Percentiles rank a stretch among this genome's conserved stretches.
These are phyloP conservation scores for Rhizopogon vesiculosus DNA, from an alignment of 768 basidiomycete genomes.

Conservation along the genomic window DNA sequence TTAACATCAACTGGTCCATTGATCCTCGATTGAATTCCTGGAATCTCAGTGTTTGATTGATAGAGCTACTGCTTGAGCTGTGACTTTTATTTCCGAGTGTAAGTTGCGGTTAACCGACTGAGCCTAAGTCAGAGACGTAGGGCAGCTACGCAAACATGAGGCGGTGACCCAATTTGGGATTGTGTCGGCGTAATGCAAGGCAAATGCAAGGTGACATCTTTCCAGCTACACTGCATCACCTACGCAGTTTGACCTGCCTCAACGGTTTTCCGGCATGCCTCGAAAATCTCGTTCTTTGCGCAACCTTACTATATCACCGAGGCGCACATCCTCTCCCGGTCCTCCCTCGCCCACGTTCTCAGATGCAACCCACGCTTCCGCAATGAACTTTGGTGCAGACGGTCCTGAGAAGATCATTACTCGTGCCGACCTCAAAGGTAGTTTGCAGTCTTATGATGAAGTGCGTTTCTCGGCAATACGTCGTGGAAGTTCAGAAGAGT, in stretches of 20 bases:
- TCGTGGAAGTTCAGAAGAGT: neutral
- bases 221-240: constrained; percentile 9
- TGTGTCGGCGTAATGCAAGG: neutral
- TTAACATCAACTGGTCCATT: neutral
- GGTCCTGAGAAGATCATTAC: constrained; percentile 83
- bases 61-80: neutral
- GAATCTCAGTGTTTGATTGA: neutral
- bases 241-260: constrained; percentile 9
- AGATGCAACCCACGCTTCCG: constrained; percentile 73
- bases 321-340: constrained; percentile 42
- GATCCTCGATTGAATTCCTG: neutral
- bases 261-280: constrained; percentile 32
- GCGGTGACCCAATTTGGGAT: constrained; percentile 10
- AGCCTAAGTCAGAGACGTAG: neutral
- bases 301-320: constrained; percentile 44
- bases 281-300: constrained; percentile 54
- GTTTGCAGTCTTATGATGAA: constrained; percentile 77
- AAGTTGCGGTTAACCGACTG: neutral
- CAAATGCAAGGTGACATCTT: neutral
- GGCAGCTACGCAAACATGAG: no score
- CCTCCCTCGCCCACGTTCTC: constrained; percentile 85
- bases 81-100: neutral
- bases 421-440: constrained; percentile 69
- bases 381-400: constrained; percentile 68
- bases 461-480: constrained; percentile 37